phyloP scores from a whole-genome alignment of 2,329 filamentous ascomycete genomes.

The Beauveria sp. region DNA sequence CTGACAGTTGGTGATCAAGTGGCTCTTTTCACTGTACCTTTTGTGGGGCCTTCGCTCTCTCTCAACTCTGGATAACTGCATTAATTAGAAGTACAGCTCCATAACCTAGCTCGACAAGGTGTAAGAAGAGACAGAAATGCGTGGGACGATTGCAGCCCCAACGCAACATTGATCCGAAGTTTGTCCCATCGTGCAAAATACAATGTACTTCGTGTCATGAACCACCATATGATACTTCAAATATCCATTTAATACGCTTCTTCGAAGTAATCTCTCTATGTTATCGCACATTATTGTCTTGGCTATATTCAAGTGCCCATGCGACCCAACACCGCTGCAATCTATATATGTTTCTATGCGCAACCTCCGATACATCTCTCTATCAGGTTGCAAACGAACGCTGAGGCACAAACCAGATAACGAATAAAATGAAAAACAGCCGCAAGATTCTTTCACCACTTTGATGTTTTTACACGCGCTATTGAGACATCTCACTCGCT shows the following conservation, averaged over 20 bases:
- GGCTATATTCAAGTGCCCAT: constrained; percentile 7
- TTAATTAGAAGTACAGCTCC: no score
- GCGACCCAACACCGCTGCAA: background rate
- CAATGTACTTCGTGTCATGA: background rate
- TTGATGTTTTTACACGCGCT: constrained; percentile 1
- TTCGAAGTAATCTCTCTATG: background rate
- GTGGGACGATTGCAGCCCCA: no score
- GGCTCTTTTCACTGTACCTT: background rate
- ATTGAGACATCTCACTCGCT: constrained; percentile 17
- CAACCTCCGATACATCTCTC: background rate
- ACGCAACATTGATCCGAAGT: no score
- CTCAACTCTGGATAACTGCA: background rate
- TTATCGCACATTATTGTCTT: background rate
- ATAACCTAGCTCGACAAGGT: no score
- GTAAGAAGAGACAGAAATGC: no score
- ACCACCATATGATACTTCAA: background rate
- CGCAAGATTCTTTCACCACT: background rate
- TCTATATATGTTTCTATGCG: constrained; percentile 5
- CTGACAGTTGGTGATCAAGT: background rate
- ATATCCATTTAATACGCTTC: background rate
- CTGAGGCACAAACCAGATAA: background rate
- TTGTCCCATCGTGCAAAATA: no score
- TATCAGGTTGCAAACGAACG: constrained; percentile 4
- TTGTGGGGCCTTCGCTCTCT: no score
- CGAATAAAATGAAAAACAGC: background rate